Percentiles rank a stretch among this genome's conserved stretches.
Conservation (phyloP, 768 basidiomycete species). For the Termitomyces sp. region DNA sequence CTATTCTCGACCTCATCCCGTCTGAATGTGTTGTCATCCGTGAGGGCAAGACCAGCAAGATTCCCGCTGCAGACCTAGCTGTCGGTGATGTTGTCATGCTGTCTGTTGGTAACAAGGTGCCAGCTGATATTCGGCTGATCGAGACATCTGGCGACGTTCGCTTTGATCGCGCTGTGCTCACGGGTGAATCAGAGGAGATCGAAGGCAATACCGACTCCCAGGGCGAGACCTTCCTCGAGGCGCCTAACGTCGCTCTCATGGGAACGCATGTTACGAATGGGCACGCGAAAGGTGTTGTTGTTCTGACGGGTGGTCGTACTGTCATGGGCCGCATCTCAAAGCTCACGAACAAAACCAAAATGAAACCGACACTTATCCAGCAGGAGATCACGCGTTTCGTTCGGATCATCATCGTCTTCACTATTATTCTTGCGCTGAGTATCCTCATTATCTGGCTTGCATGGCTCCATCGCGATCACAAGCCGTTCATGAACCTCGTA, state of each 20-base stretch:
- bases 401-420: slow-evolving; percentile 46
- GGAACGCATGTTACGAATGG: slow-evolving; percentile 43
- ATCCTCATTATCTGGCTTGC: slow-evolving; percentile 44
- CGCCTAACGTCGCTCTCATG: slow-evolving; percentile 47
- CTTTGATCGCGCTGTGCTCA: slow-evolving; percentile 53
- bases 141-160: slow-evolving; percentile 48
- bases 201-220: slow-evolving; percentile 43
- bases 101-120: slow-evolving; percentile 17
- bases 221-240: slow-evolving; percentile 47
- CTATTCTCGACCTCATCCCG: slow-evolving; percentile 16
- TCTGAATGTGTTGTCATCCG: slow-evolving; percentile 14
- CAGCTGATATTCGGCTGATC: slow-evolving; percentile 50
- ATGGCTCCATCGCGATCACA: slow-evolving; percentile 41
- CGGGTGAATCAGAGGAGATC: slow-evolving; percentile 48
- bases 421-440: slow-evolving; percentile 37
- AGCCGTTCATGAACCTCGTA: slow-evolving; percentile 48
- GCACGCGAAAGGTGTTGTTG: slow-evolving; percentile 39
- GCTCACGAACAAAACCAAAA: slow-evolving; percentile 48
- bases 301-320: slow-evolving; percentile 42
- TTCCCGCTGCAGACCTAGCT: slow-evolving; percentile 14
- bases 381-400: slow-evolving; percentile 51
- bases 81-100: slow-evolving; percentile 14
- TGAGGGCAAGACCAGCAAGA: slow-evolving; percentile 10
- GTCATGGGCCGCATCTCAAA: slow-evolving; percentile 56
- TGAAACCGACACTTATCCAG: slow-evolving; percentile 47